Evolutionary conservation across 441 rosid genomes (phyloP).

Genomic region (Theobroma grandiflorum): DNA sequence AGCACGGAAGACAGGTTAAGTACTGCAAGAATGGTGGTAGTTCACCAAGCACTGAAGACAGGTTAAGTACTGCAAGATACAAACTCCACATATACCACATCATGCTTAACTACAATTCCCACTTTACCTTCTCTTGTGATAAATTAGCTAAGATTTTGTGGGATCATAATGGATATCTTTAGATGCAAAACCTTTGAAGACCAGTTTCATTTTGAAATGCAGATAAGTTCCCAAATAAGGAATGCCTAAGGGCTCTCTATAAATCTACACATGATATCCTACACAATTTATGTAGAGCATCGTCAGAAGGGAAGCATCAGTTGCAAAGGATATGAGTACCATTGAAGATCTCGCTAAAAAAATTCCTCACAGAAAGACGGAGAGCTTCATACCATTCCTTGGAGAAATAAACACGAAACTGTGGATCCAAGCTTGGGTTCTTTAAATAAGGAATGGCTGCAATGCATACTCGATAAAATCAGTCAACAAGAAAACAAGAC

Average conservation of each 20-base stretch:
- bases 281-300: background rate
- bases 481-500: constrained; percentile 11
- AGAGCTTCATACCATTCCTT: constrained; percentile 75
- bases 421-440: constrained; percentile 71
- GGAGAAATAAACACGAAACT: constrained; percentile 65
- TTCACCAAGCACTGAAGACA: no score
- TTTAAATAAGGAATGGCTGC: constrained; percentile 70
- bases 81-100: background rate
- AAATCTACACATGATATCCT: background rate
- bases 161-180: background rate
- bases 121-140: background rate
- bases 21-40: no score
- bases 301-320: constrained; percentile 7
- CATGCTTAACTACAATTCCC: background rate
- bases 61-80: background rate
- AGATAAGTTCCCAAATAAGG: background rate
- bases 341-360: constrained; percentile 72
- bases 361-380: constrained; percentile 68
- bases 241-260: background rate
- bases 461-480: constrained; percentile 23
- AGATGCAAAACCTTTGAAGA: constrained; percentile 12
- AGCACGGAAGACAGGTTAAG: no score
- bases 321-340: constrained; percentile 72
- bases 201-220: background rate
- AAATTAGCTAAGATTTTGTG: no score